A percentile compares a stretch with the other conserved stretches of the same genome.
Evolutionary conservation across 176 grass and related monocot genomes (phyloP).

Genomic region (Ananas comosus): DNA sequence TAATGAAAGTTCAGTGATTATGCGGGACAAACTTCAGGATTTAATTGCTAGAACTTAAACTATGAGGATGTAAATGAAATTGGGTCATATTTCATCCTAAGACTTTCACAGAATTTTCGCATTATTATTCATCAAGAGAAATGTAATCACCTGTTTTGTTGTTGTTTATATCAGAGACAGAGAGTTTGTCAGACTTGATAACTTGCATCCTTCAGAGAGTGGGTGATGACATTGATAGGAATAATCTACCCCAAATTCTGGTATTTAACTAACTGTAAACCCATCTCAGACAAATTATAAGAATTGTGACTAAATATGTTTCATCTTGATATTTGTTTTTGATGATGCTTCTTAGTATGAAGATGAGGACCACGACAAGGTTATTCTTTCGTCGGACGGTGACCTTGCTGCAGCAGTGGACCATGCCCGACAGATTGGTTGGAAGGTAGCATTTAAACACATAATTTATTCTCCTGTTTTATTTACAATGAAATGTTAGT

Average conservation of each 20-base stretch:
- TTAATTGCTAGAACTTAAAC: no score
- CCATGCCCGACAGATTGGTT: constrained; percentile 79
- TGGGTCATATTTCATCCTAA: no score
- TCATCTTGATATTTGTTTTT: not conserved
- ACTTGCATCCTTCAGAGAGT: constrained; percentile 74
- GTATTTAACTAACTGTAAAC: constrained; percentile 30
- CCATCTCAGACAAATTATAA: not conserved
- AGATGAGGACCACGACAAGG: constrained; percentile 85
- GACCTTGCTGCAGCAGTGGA: constrained; percentile 86
- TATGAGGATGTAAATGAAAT: no score
- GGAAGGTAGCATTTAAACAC: constrained; percentile 51
- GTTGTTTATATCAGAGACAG: constrained; percentile 47
- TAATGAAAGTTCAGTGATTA: no score
- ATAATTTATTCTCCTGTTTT: not conserved
- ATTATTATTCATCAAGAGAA: no score
- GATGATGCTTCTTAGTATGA: constrained; percentile 45
- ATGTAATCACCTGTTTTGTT: constrained; percentile 11
- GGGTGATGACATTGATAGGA: constrained; percentile 73
- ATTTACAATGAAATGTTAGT: no score
- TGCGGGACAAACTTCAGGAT: no score
- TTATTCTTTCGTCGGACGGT: constrained; percentile 74
- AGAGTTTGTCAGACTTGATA: constrained; percentile 74
- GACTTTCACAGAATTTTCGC: no score
- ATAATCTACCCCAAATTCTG: constrained; percentile 88
- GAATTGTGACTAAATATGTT: not conserved